Conservation (phyloP, 306 rosid genomes). For the Rubus idaeus region DNA sequence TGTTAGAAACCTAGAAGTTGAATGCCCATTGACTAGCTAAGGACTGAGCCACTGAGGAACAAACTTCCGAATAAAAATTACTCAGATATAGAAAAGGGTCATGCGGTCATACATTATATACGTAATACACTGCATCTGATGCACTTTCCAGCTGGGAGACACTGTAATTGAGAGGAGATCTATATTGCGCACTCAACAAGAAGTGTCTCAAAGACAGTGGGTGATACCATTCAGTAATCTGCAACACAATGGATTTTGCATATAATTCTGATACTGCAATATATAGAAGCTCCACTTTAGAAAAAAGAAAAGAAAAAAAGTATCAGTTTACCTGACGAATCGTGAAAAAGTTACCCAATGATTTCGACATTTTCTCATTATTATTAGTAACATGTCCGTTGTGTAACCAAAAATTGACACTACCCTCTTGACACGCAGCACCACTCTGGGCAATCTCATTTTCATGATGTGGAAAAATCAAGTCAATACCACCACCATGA, state of each 20-base stretch:
- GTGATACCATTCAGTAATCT: slow-evolving; percentile 79
- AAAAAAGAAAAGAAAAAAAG: not conserved
- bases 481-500: slow-evolving; percentile 97
- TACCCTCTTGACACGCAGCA: slow-evolving; percentile 78
- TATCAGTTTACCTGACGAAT: slow-evolving; percentile 71
- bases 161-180: slow-evolving; percentile 81
- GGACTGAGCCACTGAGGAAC: not conserved
- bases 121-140: slow-evolving; percentile 81
- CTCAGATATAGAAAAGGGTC: slow-evolving; percentile 4
- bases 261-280: slow-evolving; percentile 20
- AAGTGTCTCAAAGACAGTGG: slow-evolving; percentile 89
- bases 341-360: slow-evolving; percentile 92
- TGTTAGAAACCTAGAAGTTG: not conserved
- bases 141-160: slow-evolving; percentile 70
- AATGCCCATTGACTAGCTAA: not conserved
- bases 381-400: slow-evolving; percentile 94
- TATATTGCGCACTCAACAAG: slow-evolving; percentile 77
- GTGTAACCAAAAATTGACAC: slow-evolving; percentile 83
- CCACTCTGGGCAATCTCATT: slow-evolving; percentile 95
- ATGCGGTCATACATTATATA: slow-evolving; percentile 62
- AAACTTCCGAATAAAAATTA: slow-evolving; percentile 8
- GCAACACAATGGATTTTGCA: slow-evolving; percentile 30
- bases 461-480: slow-evolving; percentile 98
- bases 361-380: slow-evolving; percentile 93
- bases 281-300: slow-evolving; percentile 10